Base-by-base conservation (phyloP, 768 basidiomycete species). In the Flagelloscypha sp. region DNA sequence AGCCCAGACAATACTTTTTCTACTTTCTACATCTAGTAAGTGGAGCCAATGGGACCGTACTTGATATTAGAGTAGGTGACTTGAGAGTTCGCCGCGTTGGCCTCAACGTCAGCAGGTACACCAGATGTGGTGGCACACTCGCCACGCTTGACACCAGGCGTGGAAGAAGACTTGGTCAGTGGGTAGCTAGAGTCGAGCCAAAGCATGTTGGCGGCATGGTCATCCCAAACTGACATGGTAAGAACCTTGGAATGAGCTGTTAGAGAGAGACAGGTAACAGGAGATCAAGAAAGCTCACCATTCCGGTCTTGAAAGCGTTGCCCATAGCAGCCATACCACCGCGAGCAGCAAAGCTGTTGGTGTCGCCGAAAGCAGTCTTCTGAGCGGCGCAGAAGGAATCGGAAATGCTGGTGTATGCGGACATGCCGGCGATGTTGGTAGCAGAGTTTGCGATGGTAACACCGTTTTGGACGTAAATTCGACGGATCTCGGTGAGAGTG, bases 21-120 rank as follows among this genome's bases (percentile, higher is more conserved):
- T 48, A n/a, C n/a, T n/a, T n/a, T n/a, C n/a, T n/a, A n/a, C n/a
- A n/a, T n/a, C n/a, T n/a, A n/a, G 46, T 47, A 62, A 33, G 61
- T 63, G 30, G 60, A 60, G 43, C 55, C 55, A 50, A 61, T 54
- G 45, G 44, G 48, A 13, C 63, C 64, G 41, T 60, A 59, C 54
- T 54, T 62, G 55, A 65, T 66, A 55, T 65, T 64, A 20, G 63
- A 65, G 56, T 50, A 66, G 38, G 46, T 53, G 46, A 66, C 63
- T 19, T 46, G 48, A n/a, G 58, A 46, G 43, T 42, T 46, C 22
- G 59, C 37, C 35, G 23, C 27, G 24, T 50, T 34, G 18, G 52
- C 36, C 49, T 64, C 63, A 50, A 66, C 61, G 23, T 58, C 50
- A 13, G 47, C 42, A 27, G 59, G 61, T 7, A 46, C 48, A 36